Conservation (phyloP, 176 grass and related monocot species). For the Carex scoparia region DNA sequence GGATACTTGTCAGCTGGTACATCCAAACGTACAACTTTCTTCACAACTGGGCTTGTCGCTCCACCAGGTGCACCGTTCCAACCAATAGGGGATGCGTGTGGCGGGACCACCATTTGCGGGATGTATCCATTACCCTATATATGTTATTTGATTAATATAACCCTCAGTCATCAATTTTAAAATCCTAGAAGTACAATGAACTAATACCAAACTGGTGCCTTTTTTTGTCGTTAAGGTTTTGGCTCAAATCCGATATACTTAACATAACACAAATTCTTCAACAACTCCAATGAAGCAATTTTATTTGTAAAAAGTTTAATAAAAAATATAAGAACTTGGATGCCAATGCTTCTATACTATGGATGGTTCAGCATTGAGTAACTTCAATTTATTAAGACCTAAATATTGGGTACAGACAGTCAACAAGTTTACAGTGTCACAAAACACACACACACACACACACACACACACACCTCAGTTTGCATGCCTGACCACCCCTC, state of each 20-base stretch:
- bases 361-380: neutral
- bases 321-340: neutral
- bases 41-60: slow-evolving; percentile 52
- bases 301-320: neutral
- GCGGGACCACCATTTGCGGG: slow-evolving; percentile 52
- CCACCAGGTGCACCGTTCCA: slow-evolving; percentile 64
- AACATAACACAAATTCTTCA: neutral
- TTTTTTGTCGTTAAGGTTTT: neutral
- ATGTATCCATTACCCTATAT: slow-evolving; percentile 39
- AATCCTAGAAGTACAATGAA: neutral
- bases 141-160: slow-evolving; percentile 17
- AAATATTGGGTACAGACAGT: neutral
- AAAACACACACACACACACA: neutral
- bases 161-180: neutral
- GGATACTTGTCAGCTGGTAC: slow-evolving; percentile 92
- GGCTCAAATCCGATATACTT: neutral
- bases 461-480: slow-evolving; percentile 50
- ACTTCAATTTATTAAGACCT: neutral
- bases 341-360: neutral
- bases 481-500: slow-evolving; percentile 83
- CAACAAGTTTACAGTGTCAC: neutral
- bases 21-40: slow-evolving; percentile 94
- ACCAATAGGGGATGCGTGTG: slow-evolving; percentile 54
- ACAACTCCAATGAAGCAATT: neutral
- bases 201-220: neutral